These are phyloP conservation scores for Trametes coccinea DNA, from an alignment of 768 basidiomycete genomes.

Conservation along the genomic window DNA sequence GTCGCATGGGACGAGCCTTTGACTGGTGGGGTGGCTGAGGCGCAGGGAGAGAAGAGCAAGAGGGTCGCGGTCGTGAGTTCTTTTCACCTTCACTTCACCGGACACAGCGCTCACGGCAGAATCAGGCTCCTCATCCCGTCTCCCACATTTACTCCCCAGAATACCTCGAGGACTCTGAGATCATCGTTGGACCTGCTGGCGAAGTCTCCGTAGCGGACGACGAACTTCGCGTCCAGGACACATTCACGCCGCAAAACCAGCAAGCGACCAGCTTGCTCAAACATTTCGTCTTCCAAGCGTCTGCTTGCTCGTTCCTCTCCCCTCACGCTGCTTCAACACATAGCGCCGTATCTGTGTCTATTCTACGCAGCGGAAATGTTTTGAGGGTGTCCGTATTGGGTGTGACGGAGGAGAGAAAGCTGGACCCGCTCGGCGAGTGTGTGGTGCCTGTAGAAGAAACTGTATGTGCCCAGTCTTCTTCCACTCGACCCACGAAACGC, in stretches of 20 bases:
- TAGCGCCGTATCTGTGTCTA: slow-evolving; percentile 17
- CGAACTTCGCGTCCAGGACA: slow-evolving; percentile 31
- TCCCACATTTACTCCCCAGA: slow-evolving; percentile 39
- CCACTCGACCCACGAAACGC: not conserved
- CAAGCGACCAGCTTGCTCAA: slow-evolving; percentile 19
- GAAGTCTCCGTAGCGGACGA: slow-evolving; percentile 34
- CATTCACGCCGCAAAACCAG: slow-evolving; percentile 19
- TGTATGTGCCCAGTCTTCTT: not conserved
- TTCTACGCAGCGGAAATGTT: slow-evolving; percentile 10
- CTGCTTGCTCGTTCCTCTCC: slow-evolving; percentile 24
- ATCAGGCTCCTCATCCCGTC: slow-evolving; percentile 46
- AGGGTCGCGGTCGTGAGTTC: slow-evolving; percentile 46
- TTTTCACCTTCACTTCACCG: not conserved
- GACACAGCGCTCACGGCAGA: not conserved
- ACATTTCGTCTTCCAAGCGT: slow-evolving; percentile 32
- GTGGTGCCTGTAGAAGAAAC: slow-evolving; percentile 16
- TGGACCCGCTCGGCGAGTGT: slow-evolving; percentile 13
- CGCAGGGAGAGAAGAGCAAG: slow-evolving; percentile 38
- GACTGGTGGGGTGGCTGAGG: slow-evolving; percentile 26
- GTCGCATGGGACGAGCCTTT: slow-evolving; percentile 63
- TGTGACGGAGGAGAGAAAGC: slow-evolving; percentile 9
- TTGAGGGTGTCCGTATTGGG: slow-evolving; percentile 11
- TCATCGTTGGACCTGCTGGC: slow-evolving; percentile 38
- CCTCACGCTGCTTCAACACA: slow-evolving; percentile 6
- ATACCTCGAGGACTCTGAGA: slow-evolving; percentile 27